Conservation (phyloP, 2,329 filamentous ascomycete species). For the Colletotrichum melonis region DNA sequence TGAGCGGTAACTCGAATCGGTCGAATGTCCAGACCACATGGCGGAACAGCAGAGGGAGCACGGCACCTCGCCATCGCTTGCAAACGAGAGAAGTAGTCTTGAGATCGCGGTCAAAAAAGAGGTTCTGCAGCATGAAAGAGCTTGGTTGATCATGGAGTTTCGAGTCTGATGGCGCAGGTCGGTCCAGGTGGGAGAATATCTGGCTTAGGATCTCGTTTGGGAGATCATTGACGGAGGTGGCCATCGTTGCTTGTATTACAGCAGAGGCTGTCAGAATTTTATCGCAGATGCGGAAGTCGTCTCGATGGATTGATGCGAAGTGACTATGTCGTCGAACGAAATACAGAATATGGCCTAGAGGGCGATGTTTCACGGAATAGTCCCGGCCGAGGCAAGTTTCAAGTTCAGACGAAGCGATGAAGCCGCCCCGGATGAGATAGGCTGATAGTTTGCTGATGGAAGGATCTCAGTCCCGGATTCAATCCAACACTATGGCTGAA, state of each 20-base stretch:
- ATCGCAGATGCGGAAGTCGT: too few relatives aligned
- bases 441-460: not conserved
- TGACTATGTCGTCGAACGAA: not conserved
- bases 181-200: constrained; percentile 67
- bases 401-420: constrained; percentile 1
- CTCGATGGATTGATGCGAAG: not conserved
- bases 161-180: constrained; percentile 58
- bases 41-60: constrained; percentile 68
- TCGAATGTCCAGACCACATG: constrained; percentile 58
- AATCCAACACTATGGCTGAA: not conserved
- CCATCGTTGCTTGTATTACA: not conserved
- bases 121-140: constrained; percentile 53
- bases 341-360: not conserved
- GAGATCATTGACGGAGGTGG: constrained; percentile 49
- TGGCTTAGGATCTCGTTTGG: constrained; percentile 71
- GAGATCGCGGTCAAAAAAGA: constrained; percentile 49
- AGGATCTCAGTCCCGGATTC: not conserved
- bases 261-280: not conserved
- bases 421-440: not conserved
- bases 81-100: constrained; percentile 68
- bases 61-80: constrained; percentile 62
- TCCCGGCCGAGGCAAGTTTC: constrained; percentile 21
- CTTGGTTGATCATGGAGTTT: constrained; percentile 62
- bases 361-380: constrained; percentile 19
- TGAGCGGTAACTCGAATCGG: constrained; percentile 43